Evolutionary conservation across 257 asterid genomes (phyloP).

Genomic region (Solanum gracilifrons): DNA sequence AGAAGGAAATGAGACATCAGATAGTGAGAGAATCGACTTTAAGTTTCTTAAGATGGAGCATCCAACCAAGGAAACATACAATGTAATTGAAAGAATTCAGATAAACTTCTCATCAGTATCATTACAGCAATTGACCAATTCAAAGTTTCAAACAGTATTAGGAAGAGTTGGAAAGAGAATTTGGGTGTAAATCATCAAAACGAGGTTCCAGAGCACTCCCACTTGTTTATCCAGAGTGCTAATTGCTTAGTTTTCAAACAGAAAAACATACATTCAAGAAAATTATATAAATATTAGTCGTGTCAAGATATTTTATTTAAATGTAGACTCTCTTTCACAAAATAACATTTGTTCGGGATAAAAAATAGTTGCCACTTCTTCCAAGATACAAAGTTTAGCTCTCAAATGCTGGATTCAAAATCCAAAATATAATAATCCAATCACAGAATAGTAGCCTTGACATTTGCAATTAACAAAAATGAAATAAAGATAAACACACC

Average conservation of each 20-base stretch:
- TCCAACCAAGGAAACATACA: neutral
- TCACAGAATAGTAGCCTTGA: neutral
- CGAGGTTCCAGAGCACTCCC: neutral
- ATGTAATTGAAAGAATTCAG: neutral
- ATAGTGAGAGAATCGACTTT: neutral
- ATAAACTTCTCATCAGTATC: neutral
- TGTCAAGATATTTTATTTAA: neutral
- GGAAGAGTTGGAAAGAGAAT: neutral
- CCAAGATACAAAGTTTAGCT: neutral
- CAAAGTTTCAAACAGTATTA: neutral
- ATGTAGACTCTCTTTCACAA: neutral
- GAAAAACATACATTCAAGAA: neutral
- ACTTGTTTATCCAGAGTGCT: neutral
- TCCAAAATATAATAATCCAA: neutral
- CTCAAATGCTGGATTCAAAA: neutral
- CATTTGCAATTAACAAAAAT: neutral
- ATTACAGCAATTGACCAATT: neutral
- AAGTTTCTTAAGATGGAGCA: neutral
- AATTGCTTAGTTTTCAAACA: neutral
- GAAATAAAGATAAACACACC: constrained; percentile 28
- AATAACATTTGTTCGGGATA: neutral
- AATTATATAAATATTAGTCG: neutral
- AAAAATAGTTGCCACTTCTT: neutral
- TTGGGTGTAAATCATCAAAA: neutral
- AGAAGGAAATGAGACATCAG: neutral